A percentile compares a stretch with the other conserved stretches of the same genome.
phyloP scores from a whole-genome alignment of 23 red algal species.

The Gracilaria caudata region DNA sequence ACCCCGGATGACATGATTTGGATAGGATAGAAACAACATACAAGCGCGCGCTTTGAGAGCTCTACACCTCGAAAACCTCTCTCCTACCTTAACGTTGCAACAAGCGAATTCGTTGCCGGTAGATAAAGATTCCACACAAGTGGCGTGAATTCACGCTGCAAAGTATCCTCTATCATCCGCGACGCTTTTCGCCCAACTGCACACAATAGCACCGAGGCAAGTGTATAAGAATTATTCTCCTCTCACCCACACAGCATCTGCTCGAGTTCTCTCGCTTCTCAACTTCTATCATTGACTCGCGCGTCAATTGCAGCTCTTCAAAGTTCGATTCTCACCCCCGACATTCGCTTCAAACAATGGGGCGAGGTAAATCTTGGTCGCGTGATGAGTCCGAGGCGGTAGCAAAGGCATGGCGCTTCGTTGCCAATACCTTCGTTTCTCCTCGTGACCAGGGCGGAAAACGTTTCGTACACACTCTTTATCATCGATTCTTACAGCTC shows the following conservation, averaged over 20 bases:
- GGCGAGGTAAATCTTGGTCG: constrained; percentile 69
- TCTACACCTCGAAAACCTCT: no score
- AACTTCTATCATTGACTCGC: neutral
- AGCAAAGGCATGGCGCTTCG: constrained; percentile 53
- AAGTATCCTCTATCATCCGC: neutral
- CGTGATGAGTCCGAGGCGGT: constrained; percentile 68
- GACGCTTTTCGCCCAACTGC: neutral
- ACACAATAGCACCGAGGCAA: neutral
- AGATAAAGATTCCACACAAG: neutral
- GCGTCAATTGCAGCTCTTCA: neutral
- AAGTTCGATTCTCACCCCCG: neutral
- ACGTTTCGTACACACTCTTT: constrained; percentile 41
- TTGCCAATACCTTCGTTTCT: constrained; percentile 15
- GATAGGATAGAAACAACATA: neutral
- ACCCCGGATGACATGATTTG: no score
- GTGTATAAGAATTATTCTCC: neutral
- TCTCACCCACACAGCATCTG: neutral
- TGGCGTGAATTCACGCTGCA: neutral
- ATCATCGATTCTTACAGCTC: constrained; percentile 48
- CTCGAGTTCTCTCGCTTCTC: neutral
- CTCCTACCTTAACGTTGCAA: neutral
- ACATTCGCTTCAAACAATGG: constrained; percentile 17
- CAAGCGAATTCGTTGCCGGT: neutral
- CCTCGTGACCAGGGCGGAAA: constrained; percentile 51
- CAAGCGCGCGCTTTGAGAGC: neutral